Evolutionary conservation across 2,329 filamentous ascomycete species (phyloP).

Genomic region (Chaetothyriales sp.): DNA sequence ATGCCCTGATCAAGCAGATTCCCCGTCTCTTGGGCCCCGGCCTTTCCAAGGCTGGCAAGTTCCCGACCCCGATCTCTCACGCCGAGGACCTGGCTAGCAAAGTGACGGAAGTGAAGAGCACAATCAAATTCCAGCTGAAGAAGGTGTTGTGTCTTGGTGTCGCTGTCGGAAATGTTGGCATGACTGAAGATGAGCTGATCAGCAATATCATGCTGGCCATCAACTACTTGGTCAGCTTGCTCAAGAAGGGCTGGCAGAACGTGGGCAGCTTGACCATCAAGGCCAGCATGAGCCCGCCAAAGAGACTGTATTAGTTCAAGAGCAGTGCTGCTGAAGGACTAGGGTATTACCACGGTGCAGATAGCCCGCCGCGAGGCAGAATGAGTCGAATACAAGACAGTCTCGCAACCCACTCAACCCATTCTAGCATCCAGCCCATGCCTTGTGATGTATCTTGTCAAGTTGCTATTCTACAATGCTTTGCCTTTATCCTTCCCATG

Average conservation of each 20-base stretch:
- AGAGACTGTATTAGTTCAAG: conserved; percentile 74
- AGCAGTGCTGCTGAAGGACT: neutral
- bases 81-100: conserved; percentile 81
- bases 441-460: neutral
- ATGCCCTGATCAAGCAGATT: conserved; percentile 98
- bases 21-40: conserved; percentile 97
- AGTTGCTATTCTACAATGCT: neutral
- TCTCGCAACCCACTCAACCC: neutral
- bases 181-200: conserved; percentile 90
- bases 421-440: neutral
- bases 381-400: neutral
- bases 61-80: conserved; percentile 97
- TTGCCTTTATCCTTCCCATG: neutral
- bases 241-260: conserved; percentile 99
- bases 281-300: conserved; percentile 98
- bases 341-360: neutral
- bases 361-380: neutral
- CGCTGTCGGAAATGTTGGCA: conserved; percentile 94
- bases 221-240: conserved; percentile 98
- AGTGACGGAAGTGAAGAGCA: conserved; percentile 99
- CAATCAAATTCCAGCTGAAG: conserved; percentile 99
- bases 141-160: conserved; percentile 99
- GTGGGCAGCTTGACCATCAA: conserved; percentile 99
- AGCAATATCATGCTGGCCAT: conserved; percentile 99
- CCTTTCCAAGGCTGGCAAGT: conserved; percentile 86